Conservation (phyloP, 768 basidiomycete species). For the Agrocybe chaxingu region DNA sequence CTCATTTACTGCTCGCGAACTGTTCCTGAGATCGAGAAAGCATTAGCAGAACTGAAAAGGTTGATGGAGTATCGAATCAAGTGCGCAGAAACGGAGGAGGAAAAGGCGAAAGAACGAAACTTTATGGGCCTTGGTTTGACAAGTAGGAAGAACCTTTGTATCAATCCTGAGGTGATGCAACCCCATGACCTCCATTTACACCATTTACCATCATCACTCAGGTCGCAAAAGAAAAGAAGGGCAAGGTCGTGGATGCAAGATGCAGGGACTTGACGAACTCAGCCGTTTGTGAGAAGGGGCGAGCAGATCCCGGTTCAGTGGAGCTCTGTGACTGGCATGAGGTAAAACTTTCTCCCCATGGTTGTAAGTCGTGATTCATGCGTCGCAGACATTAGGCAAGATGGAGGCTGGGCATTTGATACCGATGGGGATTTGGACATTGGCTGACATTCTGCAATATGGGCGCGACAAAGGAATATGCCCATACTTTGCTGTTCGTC, state of each 20-base stretch:
- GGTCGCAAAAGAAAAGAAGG: slow-evolving; percentile 98
- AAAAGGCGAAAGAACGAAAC: slow-evolving; percentile 71
- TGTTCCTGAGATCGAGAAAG: slow-evolving; percentile 99
- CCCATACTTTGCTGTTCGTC: slow-evolving; percentile 93
- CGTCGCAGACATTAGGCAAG: slow-evolving; percentile 70
- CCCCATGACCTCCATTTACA: not conserved
- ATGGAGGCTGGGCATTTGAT: slow-evolving; percentile 80
- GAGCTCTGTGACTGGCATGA: slow-evolving; percentile 96
- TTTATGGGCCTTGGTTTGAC: slow-evolving; percentile 93
- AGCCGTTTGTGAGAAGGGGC: slow-evolving; percentile 76
- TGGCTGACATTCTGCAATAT: slow-evolving; percentile 89
- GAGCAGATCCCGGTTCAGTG: slow-evolving; percentile 84
- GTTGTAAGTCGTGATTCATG: slow-evolving; percentile 5
- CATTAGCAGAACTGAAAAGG: slow-evolving; percentile 89
- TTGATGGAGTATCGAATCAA: slow-evolving; percentile 85
- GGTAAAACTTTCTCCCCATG: slow-evolving; percentile 36
- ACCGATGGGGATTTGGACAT: slow-evolving; percentile 86
- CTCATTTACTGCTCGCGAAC: slow-evolving; percentile 99
- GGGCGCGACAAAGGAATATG: slow-evolving; percentile 84
- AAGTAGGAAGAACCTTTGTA: slow-evolving; percentile 93
- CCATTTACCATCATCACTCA: slow-evolving; percentile 24
- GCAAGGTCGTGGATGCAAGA: slow-evolving; percentile 93
- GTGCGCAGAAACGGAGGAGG: slow-evolving; percentile 69
- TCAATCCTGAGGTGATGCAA: slow-evolving; percentile 82
- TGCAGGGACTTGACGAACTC: slow-evolving; percentile 94